Evolutionary conservation across 1,284 basidiomycete genomes (phyloP).

Genomic region (Austropuccinia psidii): DNA sequence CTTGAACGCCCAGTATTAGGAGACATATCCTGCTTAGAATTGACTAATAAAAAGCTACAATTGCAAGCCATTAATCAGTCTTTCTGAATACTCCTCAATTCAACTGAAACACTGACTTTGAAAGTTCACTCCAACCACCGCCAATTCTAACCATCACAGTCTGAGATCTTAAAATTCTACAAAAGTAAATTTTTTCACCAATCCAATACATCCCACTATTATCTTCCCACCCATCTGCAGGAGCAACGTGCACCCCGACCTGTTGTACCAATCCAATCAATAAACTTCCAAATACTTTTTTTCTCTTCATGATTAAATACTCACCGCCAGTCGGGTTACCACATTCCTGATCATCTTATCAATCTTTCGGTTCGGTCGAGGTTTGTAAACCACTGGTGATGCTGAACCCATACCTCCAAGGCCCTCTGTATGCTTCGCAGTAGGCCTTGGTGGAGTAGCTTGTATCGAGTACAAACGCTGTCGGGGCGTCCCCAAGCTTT

Average conservation of each 20-base stretch:
- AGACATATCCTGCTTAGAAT: background rate
- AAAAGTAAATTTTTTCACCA: constrained; percentile 33
- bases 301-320: background rate
- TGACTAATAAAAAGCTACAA: background rate
- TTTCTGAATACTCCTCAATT: background rate
- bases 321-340: constrained; percentile 27
- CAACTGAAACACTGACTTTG: constrained; percentile 37
- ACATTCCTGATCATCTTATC: constrained; percentile 33
- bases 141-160: constrained; percentile 47
- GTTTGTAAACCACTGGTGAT: constrained; percentile 1
- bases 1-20: background rate
- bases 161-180: constrained; percentile 42
- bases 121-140: constrained; percentile 47
- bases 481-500: background rate
- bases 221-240: constrained; percentile 32
- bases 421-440: background rate
- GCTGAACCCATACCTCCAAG: background rate
- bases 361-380: constrained; percentile 34
- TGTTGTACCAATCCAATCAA: background rate
- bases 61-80: background rate
- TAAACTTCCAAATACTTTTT: background rate
- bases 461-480: constrained; percentile 14
- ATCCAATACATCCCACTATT: constrained; percentile 38
- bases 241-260: constrained; percentile 29
- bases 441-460: constrained; percentile 7